phyloP scores from a whole-genome alignment of 2,329 filamentous ascomycete species.

The Sporothrix humicola region DNA sequence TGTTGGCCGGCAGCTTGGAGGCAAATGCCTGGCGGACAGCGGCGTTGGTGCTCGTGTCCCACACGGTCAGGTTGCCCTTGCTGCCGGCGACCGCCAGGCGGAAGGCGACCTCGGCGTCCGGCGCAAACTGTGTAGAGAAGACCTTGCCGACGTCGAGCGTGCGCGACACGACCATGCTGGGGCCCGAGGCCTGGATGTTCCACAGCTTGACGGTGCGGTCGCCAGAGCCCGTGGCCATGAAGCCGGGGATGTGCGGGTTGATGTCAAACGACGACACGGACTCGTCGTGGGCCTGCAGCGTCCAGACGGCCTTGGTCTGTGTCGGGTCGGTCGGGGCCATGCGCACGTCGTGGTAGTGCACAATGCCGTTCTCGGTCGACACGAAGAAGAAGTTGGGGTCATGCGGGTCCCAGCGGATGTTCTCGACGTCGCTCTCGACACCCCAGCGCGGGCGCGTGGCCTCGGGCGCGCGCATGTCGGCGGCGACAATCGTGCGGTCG shows the following conservation, averaged over 20 bases:
- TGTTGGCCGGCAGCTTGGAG: slow-evolving; percentile 62
- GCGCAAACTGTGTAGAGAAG: slow-evolving; percentile 88
- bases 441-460: slow-evolving; percentile 83
- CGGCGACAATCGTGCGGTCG: slow-evolving; percentile 90
- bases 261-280: slow-evolving; percentile 91
- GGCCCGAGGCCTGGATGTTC: slow-evolving; percentile 82
- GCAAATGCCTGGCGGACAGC: slow-evolving; percentile 86
- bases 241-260: slow-evolving; percentile 87
- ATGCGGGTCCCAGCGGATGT: slow-evolving; percentile 90
- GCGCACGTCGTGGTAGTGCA: slow-evolving; percentile 90
- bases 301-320: slow-evolving; percentile 86
- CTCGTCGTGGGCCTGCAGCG: slow-evolving; percentile 92
- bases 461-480: slow-evolving; percentile 93
- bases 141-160: slow-evolving; percentile 95
- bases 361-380: slow-evolving; percentile 86
- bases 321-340: slow-evolving; percentile 74
- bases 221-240: slow-evolving; percentile 89
- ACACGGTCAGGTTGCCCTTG: slow-evolving; percentile 89
- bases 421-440: slow-evolving; percentile 95
- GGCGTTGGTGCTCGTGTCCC: slow-evolving; percentile 94
- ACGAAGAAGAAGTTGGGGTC: slow-evolving; percentile 93
- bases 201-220: slow-evolving; percentile 97
- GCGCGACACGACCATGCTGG: slow-evolving; percentile 87
- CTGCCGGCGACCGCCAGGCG: slow-evolving; percentile 91
- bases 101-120: slow-evolving; percentile 89